A percentile compares a stretch with the other conserved stretches of the same genome.
Conservation (phyloP, 768 basidiomycete genomes). For the Lactarius tabidus region DNA sequence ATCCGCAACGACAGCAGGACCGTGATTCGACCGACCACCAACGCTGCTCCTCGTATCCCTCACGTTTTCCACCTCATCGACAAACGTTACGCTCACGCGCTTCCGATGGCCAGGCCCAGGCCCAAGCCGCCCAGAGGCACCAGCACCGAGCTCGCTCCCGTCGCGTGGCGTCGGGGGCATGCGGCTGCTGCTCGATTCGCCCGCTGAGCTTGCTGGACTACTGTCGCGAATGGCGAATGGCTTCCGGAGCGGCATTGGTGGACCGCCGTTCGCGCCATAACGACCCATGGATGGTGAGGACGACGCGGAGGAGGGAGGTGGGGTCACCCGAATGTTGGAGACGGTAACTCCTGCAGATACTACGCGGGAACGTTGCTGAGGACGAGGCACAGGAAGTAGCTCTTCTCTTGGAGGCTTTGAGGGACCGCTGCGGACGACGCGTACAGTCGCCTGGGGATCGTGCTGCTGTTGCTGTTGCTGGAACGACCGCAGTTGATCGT, state of each 20-base stretch:
- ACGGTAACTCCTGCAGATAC: constrained; percentile 4
- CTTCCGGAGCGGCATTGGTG: constrained; percentile 32
- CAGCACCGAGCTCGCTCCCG: constrained; percentile 55
- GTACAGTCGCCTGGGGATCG: constrained; percentile 14
- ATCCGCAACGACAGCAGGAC: background rate
- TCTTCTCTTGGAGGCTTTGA: constrained; percentile 10
- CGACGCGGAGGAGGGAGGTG: constrained; percentile 6
- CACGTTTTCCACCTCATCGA: constrained; percentile 43
- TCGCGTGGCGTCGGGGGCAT: constrained; percentile 74
- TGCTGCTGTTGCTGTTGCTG: constrained; percentile 1
- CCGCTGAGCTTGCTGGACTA: constrained; percentile 81
- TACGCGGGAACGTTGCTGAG: background rate
- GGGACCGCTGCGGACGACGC: constrained; percentile 6
- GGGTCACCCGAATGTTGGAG: constrained; percentile 17
- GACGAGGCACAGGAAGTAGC: constrained; percentile 10
- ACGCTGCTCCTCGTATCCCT: constrained; percentile 25
- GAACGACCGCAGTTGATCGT: background rate
- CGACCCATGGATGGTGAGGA: constrained; percentile 3
- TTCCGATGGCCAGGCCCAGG: constrained; percentile 40
- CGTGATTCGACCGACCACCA: constrained; percentile 9
- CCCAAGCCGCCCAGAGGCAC: constrained; percentile 27
- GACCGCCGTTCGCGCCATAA: background rate
- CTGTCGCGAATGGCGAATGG: constrained; percentile 59
- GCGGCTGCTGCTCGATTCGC: constrained; percentile 76
- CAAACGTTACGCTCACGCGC: constrained; percentile 66